These are phyloP conservation scores for Entelexis paramagnoliae DNA, from an alignment of 1,139 yeast species.

Conservation along the genomic window DNA sequence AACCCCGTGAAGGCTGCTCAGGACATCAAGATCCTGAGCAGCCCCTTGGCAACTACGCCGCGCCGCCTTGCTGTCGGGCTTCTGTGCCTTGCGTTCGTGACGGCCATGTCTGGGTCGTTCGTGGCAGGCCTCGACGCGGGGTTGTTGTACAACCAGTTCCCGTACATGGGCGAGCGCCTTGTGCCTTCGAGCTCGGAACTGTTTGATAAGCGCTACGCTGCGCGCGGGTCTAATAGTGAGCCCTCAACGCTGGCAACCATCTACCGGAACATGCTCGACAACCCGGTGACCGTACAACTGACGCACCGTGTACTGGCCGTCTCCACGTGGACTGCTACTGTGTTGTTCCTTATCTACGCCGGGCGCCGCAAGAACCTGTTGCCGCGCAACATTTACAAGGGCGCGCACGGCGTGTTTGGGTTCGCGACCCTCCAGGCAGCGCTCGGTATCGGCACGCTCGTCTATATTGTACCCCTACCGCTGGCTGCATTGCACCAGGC, in stretches of 20 bases:
- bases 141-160: constrained; percentile 87
- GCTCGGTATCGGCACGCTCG: constrained; percentile 73
- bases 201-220: constrained; percentile 59
- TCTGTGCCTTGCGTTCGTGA: constrained; percentile 60
- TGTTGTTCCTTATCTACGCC: constrained; percentile 51
- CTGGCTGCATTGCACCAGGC: constrained; percentile 96
- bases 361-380: constrained; percentile 42
- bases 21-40: constrained; percentile 44
- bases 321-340: constrained; percentile 61
- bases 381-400: constrained; percentile 51
- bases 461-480: constrained; percentile 85
- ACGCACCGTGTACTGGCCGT: constrained; percentile 81
- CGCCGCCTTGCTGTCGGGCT: constrained; percentile 48
- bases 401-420: constrained; percentile 63
- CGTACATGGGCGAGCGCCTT: constrained; percentile 72
- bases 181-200: constrained; percentile 66
- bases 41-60: constrained; percentile 49
- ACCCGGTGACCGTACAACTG: constrained; percentile 92
- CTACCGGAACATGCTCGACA: constrained; percentile 79
- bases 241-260: constrained; percentile 8
- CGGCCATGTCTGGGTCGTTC: constrained; percentile 96
- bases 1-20: constrained; percentile 47
- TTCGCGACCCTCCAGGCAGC: constrained; percentile 72
- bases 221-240: background rate
- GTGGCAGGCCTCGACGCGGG: constrained; percentile 99